Percentiles rank a stretch among this genome's conserved stretches.
Conservation (phyloP, 495 filamentous ascomycete species). For the Neurospora tetrasperma region DNA sequence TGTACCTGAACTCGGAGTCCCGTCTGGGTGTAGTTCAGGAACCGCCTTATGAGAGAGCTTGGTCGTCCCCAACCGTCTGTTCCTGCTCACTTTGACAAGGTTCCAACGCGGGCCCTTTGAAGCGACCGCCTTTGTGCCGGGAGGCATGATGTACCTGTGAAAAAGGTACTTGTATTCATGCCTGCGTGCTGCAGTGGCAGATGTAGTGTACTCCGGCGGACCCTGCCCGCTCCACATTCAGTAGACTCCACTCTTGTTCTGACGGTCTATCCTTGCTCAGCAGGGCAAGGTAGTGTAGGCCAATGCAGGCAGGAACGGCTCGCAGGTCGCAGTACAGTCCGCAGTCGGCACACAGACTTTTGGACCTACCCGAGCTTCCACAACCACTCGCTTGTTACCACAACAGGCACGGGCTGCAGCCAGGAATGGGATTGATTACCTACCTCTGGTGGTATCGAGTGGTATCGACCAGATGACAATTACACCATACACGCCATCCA, state of each 20-base stretch:
- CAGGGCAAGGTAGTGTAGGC: neutral
- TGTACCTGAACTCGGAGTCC: neutral
- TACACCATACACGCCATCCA: neutral
- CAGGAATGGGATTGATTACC: neutral
- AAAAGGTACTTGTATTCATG: neutral
- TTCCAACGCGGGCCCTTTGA: neutral
- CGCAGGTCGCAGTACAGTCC: neutral
- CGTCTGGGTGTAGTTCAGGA: constrained; percentile 4
- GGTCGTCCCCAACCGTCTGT: neutral
- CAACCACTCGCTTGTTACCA: neutral
- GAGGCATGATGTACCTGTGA: neutral
- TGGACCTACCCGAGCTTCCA: neutral
- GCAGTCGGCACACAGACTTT: neutral
- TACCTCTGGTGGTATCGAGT: neutral
- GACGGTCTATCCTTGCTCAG: neutral
- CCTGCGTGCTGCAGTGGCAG: neutral
- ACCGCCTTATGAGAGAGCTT: constrained; percentile 13
- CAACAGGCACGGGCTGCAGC: neutral
- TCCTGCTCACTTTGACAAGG: neutral
- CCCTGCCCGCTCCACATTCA: neutral
- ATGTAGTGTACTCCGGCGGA: neutral
- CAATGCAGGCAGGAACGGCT: neutral
- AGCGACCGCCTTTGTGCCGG: neutral
- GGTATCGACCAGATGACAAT: neutral
- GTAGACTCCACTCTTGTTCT: neutral